Base-by-base conservation (phyloP, 176 grass and related monocot genomes). In the Olyra latifolia region DNA sequence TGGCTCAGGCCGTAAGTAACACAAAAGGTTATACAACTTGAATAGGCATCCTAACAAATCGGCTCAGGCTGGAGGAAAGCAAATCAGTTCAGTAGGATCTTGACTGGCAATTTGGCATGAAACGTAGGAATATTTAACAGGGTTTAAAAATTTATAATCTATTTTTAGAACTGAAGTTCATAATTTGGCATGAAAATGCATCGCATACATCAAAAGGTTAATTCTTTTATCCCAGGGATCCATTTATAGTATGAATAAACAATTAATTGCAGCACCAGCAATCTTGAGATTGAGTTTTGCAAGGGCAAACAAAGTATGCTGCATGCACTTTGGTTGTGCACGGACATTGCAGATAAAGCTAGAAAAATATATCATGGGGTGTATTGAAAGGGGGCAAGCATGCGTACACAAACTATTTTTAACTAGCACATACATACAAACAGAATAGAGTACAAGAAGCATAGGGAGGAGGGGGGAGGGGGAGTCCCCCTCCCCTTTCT, bases 11-110 rank as follows among this genome's bases (percentile, higher is more conserved):
- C 46, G 17, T 67, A 46, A 69, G 45, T 77, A 57, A 12, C 62
- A 69, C 64, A 57, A 44, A 27, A 69, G 14, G 23, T 43, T 69
- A 54, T 3, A 23, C 19, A 56, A 69, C 13, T 80, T 38, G 24
- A 67, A 80, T 44, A 57, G 46, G 64, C 22, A 56, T 42, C 48
- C 23, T 15, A 56, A 80, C 15, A 57, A 85, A 52, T 14, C 41
- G 29, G n/a, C n/a, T n/a, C n/a, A 7, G 23, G 42, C 53, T 20
- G 44, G 20, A 79, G 10, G 6, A 50, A 75, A 75, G 1, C 12
- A 25, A 46, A 10, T 39, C 15, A 61, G 23, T 2, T 8, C 1
- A 48, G 17, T 64, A 15, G 55, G n/a, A 14, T 44, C 10, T 54
- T 55, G 14, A n/a, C n/a, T n/a, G n/a, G n/a, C n/a, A n/a, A 27